A percentile compares a stretch with the other conserved stretches of the same genome.
Evolutionary conservation across 2,329 filamentous ascomycete species (phyloP).

Genomic region (Arthrobotrys pseudoclavata): DNA sequence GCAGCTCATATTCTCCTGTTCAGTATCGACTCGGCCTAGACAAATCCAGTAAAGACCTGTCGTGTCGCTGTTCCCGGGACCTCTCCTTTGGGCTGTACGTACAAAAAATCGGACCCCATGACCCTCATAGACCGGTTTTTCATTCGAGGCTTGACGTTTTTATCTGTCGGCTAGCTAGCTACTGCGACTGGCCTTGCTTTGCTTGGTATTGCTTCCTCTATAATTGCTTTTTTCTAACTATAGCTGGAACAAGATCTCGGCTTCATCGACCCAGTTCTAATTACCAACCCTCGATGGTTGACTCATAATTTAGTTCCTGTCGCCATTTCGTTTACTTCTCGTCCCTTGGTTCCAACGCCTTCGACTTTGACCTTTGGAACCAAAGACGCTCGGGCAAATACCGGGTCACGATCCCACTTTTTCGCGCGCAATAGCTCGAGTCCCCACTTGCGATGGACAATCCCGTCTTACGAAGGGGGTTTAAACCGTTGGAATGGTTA

Average conservation of each 20-base stretch:
- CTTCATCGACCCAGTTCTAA: not conserved
- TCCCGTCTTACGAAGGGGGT: slow-evolving; percentile 30
- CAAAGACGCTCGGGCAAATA: not conserved
- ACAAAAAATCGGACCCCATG: slow-evolving; percentile 39
- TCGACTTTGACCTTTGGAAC: not conserved
- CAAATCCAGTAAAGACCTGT: slow-evolving; percentile 53
- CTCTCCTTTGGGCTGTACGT: slow-evolving; percentile 54
- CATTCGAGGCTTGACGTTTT: slow-evolving; percentile 23
- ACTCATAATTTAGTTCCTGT: slow-evolving; percentile 41
- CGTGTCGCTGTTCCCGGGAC: slow-evolving; percentile 36
- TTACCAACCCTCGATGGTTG: slow-evolving; percentile 21
- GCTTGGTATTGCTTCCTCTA: not conserved
- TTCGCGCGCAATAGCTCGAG: slow-evolving; percentile 2
- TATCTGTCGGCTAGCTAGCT: slow-evolving; percentile 7
- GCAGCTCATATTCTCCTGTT: slow-evolving; percentile 18
- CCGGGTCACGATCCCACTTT: slow-evolving; percentile 39
- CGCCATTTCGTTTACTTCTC: not conserved
- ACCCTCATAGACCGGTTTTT: slow-evolving; percentile 23
- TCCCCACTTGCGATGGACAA: slow-evolving; percentile 30
- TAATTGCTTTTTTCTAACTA: slow-evolving; percentile 20
- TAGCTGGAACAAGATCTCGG: not conserved
- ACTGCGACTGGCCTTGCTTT: slow-evolving; percentile 29
- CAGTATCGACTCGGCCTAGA: slow-evolving; percentile 21
- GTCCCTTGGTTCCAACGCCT: not conserved
- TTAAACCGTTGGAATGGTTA: slow-evolving; percentile 11